These are phyloP conservation scores for Boeremia lycopersici DNA, from an alignment of 2,329 filamentous ascomycete genomes.

Conservation along the genomic window DNA sequence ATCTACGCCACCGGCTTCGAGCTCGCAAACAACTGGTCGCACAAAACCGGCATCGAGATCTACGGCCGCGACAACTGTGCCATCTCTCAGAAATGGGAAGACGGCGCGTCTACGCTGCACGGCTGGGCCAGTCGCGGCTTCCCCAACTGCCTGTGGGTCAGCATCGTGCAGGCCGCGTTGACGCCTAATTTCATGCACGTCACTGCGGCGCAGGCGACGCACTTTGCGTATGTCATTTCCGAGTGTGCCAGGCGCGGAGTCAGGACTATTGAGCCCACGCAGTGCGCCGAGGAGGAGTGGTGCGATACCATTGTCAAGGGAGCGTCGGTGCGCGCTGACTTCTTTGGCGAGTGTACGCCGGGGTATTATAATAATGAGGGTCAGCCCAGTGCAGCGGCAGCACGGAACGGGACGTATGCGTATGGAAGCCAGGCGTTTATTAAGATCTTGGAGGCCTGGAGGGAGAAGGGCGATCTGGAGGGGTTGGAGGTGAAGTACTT, in stretches of 20 bases:
- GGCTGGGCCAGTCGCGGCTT: constrained; percentile 57
- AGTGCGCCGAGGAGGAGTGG: constrained; percentile 58
- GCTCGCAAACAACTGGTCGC: constrained; percentile 38
- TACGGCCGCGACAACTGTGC: constrained; percentile 53
- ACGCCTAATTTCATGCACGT: constrained; percentile 37
- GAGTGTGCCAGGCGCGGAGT: constrained; percentile 40
- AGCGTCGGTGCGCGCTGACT: constrained; percentile 49
- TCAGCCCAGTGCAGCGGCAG: constrained; percentile 20
- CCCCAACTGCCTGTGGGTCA: constrained; percentile 60
- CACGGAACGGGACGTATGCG: constrained; percentile 36
- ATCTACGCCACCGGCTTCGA: constrained; percentile 57
- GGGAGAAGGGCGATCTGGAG: constrained; percentile 31
- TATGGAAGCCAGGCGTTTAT: constrained; percentile 39
- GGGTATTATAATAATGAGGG: constrained; percentile 56
- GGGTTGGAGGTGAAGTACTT: constrained; percentile 36
- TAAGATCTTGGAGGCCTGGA: constrained; percentile 43
- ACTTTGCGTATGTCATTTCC: constrained; percentile 55
- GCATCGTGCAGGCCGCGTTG: constrained; percentile 26
- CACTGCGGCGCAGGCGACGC: constrained; percentile 39
- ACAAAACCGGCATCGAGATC: constrained; percentile 47
- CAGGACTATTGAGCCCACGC: constrained; percentile 53
- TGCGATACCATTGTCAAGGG: constrained; percentile 48
- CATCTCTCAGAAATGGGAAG: constrained; percentile 55
- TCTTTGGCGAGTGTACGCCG: constrained; percentile 59
- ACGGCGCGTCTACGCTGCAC: constrained; percentile 59